Percentiles rank a stretch among this genome's conserved stretches.
phyloP scores from a whole-genome alignment of 2,329 filamentous ascomycete genomes.

The Zelopaecilomyces penicillatus region DNA sequence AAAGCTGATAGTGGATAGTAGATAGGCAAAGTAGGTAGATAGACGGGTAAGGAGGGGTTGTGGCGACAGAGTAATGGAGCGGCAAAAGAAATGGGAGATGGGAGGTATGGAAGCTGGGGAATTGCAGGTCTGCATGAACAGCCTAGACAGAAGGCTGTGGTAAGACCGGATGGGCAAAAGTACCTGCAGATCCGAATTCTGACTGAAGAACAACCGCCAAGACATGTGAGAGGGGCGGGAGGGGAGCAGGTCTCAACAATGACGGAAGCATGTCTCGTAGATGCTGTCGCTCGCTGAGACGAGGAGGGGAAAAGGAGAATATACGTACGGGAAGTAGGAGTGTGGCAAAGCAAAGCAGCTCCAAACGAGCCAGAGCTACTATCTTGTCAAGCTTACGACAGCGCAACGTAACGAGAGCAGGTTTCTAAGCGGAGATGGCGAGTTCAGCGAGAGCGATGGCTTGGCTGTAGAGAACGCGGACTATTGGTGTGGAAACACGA shows the following conservation, averaged over 20 bases:
- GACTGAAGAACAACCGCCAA: not conserved
- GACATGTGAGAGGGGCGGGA: constrained; percentile 4
- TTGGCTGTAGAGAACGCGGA: too few species aligned
- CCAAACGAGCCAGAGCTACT: constrained; percentile 3
- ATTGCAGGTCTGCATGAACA: too few species aligned
- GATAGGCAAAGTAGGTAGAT: too few species aligned
- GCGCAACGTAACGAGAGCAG: not conserved
- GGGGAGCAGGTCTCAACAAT: constrained; percentile 2
- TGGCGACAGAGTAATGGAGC: too few species aligned
- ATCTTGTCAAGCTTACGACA: constrained; percentile 9
- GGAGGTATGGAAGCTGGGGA: too few species aligned
- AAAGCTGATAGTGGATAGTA: too few species aligned
- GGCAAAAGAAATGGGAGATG: too few species aligned
- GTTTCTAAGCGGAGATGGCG: too few species aligned
- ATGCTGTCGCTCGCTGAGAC: not conserved
- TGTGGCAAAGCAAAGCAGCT: not conserved
- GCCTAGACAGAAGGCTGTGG: not conserved
- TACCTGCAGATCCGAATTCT: constrained; percentile 15
- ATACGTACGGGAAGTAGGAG: not conserved
- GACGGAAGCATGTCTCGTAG: constrained; percentile 4
- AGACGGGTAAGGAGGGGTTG: too few species aligned
- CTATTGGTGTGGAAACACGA: not conserved
- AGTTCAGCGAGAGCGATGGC: too few species aligned
- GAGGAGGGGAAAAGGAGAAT: not conserved
- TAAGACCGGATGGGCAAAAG: constrained; percentile 8